Conservation (phyloP, 148 eudicot species). For the Vaccinium vitisidaea region DNA sequence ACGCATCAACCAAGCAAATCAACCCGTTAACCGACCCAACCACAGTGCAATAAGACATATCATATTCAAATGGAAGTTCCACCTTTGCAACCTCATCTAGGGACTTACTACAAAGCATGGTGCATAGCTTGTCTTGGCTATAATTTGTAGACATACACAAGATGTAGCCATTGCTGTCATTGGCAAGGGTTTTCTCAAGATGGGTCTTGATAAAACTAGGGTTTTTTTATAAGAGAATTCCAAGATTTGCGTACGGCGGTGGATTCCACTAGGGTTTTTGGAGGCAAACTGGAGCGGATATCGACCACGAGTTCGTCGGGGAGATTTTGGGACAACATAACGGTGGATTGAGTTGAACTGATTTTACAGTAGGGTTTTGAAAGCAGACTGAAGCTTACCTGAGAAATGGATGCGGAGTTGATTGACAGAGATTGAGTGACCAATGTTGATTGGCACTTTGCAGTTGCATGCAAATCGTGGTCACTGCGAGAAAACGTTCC, state of each 20-base stretch:
- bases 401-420: not conserved
- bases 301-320: constrained; percentile 17
- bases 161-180: constrained; percentile 6
- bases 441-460: not conserved
- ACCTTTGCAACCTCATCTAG: not conserved
- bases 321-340: not conserved
- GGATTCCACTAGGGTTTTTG: constrained; percentile 13
- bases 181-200: not conserved
- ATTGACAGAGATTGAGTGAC: not conserved
- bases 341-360: not conserved
- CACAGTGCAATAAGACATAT: not conserved
- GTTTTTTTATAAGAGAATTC: constrained; percentile 16
- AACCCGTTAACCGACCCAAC: not conserved
- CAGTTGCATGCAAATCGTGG: not conserved
- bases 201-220: constrained; percentile 21
- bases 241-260: constrained; percentile 23
- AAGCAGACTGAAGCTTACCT: not conserved
- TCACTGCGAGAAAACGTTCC: not conserved
- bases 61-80: constrained; percentile 6
- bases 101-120: not conserved
- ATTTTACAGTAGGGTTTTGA: not conserved
- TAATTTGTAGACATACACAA: constrained; percentile 7
- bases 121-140: not conserved
- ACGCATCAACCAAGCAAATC: not conserved
- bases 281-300: constrained; percentile 16